These are phyloP conservation scores for Nevesoporus exiguus DNA, from an alignment of 768 basidiomycete species.

Conservation along the genomic window DNA sequence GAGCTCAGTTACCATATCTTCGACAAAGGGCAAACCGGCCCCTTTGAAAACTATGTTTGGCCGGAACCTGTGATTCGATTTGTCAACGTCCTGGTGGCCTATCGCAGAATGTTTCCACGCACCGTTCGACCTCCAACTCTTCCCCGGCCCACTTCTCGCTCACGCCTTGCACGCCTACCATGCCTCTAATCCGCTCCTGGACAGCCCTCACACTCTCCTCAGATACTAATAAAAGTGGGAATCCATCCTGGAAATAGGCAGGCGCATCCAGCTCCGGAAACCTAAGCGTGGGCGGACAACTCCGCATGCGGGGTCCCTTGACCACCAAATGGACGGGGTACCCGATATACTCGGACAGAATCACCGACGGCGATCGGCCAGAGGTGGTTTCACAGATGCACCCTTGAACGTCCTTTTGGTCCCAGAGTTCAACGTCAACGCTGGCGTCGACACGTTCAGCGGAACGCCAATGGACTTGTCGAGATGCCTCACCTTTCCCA, in stretches of 20 bases:
- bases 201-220: constrained; percentile 60
- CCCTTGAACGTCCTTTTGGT: constrained; percentile 51
- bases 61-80: constrained; percentile 50
- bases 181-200: constrained; percentile 43
- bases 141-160: constrained; percentile 51
- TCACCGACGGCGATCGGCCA: constrained; percentile 46
- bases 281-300: constrained; percentile 44
- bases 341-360: constrained; percentile 60
- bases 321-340: constrained; percentile 59
- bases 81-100: not conserved
- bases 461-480: not conserved
- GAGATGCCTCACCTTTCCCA: constrained; percentile 55
- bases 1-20: constrained; percentile 68
- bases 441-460: constrained; percentile 31
- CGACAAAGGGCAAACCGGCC: constrained; percentile 61
- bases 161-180: constrained; percentile 48
- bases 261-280: constrained; percentile 60
- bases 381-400: constrained; percentile 54
- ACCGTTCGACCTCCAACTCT: constrained; percentile 59
- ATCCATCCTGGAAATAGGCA: constrained; percentile 66
- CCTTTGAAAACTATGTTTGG: constrained; percentile 74
- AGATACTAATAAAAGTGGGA: constrained; percentile 63
- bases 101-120: constrained; percentile 11
- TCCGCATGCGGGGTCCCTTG: constrained; percentile 60
- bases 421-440: constrained; percentile 52